phyloP scores from a whole-genome alignment of 331 rosid species.

The Dryas integrifolia region DNA sequence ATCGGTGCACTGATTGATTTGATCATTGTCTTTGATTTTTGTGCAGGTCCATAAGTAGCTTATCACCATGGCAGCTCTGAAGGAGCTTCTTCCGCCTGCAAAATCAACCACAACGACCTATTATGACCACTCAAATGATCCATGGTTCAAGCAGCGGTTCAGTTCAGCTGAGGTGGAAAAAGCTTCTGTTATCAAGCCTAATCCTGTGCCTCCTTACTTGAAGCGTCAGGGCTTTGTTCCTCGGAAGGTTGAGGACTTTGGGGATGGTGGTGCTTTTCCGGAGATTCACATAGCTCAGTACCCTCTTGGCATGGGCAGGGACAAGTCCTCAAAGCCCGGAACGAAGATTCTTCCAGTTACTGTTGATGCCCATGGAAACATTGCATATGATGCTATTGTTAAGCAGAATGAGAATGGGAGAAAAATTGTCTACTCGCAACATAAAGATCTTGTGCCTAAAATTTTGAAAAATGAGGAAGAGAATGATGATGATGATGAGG shows the following conservation, averaged over 20 bases:
- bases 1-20: too few relatives aligned
- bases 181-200: conserved; percentile 40
- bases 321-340: conserved; percentile 48
- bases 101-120: conserved; percentile 52
- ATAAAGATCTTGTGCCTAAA: conserved; percentile 60
- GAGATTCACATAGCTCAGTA: conserved; percentile 81
- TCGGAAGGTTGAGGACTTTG: conserved; percentile 69
- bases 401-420: conserved; percentile 70
- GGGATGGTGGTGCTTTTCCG: conserved; percentile 86
- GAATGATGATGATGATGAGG: conserved; percentile 21
- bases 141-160: conserved; percentile 86
- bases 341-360: conserved; percentile 67
- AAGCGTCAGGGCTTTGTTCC: conserved; percentile 78
- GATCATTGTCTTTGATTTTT: too few relatives aligned
- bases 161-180: conserved; percentile 56
- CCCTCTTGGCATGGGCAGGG: conserved; percentile 78
- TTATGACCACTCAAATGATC: conserved; percentile 76
- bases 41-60: not conserved
- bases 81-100: conserved; percentile 64
- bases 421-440: conserved; percentile 70
- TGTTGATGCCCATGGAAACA: conserved; percentile 71
- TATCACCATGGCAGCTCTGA: conserved; percentile 59
- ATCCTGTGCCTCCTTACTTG: conserved; percentile 64
- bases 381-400: conserved; percentile 78
- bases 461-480: conserved; percentile 56